Evolutionary conservation across 2,329 filamentous ascomycete genomes (phyloP).

Genomic region (Dactylellina sp.): DNA sequence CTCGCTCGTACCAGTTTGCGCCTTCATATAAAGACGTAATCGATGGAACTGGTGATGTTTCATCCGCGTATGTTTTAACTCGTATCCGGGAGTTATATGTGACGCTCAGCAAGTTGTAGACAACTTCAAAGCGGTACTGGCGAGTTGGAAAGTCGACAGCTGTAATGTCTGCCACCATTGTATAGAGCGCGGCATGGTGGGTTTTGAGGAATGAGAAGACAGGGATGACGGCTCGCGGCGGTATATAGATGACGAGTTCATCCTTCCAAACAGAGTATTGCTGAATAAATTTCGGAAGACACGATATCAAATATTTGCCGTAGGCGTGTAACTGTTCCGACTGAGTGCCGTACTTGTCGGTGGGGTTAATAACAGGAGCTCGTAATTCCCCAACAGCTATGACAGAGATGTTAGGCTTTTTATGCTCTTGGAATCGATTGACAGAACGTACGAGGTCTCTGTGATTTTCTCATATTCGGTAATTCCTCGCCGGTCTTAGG

Average conservation of each 20-base stretch:
- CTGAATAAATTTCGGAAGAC: conserved; percentile 96
- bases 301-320: conserved; percentile 95
- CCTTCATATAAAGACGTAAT: conserved; percentile 88
- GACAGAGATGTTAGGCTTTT: conserved; percentile 16
- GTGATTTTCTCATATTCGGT: conserved; percentile 46
- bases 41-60: conserved; percentile 91
- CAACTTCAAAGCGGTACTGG: conserved; percentile 94
- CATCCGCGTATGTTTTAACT: conserved; percentile 98
- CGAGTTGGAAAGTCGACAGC: conserved; percentile 95
- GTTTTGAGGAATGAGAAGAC: conserved; percentile 96
- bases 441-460: conserved; percentile 43
- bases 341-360: conserved; percentile 91
- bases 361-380: conserved; percentile 68
- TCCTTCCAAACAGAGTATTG: conserved; percentile 99
- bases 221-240: conserved; percentile 86
- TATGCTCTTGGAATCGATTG: not conserved
- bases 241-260: conserved; percentile 93
- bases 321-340: conserved; percentile 91
- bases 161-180: conserved; percentile 90
- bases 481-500: conserved; percentile 42
- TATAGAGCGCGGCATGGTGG: conserved; percentile 97
- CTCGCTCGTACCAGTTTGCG: conserved; percentile 98
- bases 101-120: conserved; percentile 96
- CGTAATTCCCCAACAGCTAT: conserved; percentile 73
- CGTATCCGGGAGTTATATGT: conserved; percentile 96